phyloP scores from a whole-genome alignment of 768 basidiomycete genomes.

The Rhizopogon vulgaris region DNA sequence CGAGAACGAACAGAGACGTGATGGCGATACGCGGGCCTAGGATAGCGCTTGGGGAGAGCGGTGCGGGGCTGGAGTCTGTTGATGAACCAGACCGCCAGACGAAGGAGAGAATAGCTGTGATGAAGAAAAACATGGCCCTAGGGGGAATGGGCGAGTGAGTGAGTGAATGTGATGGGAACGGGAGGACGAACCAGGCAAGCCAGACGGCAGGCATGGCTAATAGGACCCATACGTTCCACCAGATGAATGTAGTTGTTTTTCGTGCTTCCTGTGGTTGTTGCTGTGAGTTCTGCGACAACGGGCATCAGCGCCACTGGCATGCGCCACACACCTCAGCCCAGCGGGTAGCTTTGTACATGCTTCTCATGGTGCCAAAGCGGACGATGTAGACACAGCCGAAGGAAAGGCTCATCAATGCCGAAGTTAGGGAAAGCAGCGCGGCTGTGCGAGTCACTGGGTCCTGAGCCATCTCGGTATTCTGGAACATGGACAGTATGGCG shows the following conservation, averaged over 20 bases:
- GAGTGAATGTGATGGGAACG: not conserved
- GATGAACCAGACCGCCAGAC: slow-evolving; percentile 59
- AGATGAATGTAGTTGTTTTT: slow-evolving; percentile 36
- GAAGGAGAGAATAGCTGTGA: slow-evolving; percentile 56
- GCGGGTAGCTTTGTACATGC: slow-evolving; percentile 61
- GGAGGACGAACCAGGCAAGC: slow-evolving; percentile 52
- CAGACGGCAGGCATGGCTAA: slow-evolving; percentile 64
- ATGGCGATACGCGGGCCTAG: slow-evolving; percentile 51
- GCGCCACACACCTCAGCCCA: slow-evolving; percentile 59
- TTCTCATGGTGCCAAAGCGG: slow-evolving; percentile 66
- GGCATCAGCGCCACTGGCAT: not conserved
- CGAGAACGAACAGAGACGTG: slow-evolving; percentile 48
- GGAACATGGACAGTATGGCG: slow-evolving; percentile 66
- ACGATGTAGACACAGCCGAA: slow-evolving; percentile 74
- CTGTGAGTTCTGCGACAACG: not conserved
- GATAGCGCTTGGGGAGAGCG: slow-evolving; percentile 32
- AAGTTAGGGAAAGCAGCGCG: slow-evolving; percentile 59
- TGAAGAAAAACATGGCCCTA: slow-evolving; percentile 65
- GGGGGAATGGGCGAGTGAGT: not conserved
- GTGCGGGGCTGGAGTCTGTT: slow-evolving; percentile 29
- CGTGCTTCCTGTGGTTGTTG: slow-evolving; percentile 46
- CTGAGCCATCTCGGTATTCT: slow-evolving; percentile 40
- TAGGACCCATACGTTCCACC: slow-evolving; percentile 68
- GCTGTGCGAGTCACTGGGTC: slow-evolving; percentile 60
- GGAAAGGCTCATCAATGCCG: slow-evolving; percentile 62